These are phyloP conservation scores for Wallacemonas sp. DNA, from an alignment of 208 protist genomes.

Conservation along the genomic window DNA sequence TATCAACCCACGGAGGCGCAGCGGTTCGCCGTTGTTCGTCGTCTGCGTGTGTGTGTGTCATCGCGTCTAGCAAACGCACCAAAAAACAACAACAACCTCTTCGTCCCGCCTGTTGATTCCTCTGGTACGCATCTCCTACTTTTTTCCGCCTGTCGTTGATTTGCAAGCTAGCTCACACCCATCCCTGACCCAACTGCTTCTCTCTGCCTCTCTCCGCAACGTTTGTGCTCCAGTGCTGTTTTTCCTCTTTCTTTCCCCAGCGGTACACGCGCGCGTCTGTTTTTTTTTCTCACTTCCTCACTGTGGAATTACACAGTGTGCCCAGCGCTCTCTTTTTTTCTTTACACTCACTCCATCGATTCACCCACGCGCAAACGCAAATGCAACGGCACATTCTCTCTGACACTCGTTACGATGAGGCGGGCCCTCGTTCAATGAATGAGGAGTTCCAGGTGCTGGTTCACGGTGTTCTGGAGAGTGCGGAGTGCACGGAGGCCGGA, in stretches of 20 bases:
- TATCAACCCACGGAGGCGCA: no score
- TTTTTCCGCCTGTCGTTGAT: neutral
- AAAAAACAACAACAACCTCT: no score
- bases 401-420: neutral
- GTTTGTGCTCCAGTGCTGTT: neutral
- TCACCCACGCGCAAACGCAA: neutral
- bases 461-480: slow-evolving; percentile 73
- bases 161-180: neutral
- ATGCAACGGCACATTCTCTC: slow-evolving; percentile 7
- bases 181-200: neutral
- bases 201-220: neutral
- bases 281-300: no score
- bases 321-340: neutral
- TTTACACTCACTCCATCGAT: neutral
- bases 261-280: no score
- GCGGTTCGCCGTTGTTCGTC: no score
- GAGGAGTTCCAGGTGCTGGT: slow-evolving; percentile 78
- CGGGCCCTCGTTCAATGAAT: slow-evolving; percentile 3
- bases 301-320: no score
- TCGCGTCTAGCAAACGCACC: no score
- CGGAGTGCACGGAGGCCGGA: slow-evolving; percentile 66
- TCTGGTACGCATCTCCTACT: no score
- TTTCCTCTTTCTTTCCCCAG: no score
- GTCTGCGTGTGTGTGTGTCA: no score
- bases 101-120: no score